phyloP scores from a whole-genome alignment of 2,329 filamentous ascomycete genomes.

The Bipolaris zeicola region DNA sequence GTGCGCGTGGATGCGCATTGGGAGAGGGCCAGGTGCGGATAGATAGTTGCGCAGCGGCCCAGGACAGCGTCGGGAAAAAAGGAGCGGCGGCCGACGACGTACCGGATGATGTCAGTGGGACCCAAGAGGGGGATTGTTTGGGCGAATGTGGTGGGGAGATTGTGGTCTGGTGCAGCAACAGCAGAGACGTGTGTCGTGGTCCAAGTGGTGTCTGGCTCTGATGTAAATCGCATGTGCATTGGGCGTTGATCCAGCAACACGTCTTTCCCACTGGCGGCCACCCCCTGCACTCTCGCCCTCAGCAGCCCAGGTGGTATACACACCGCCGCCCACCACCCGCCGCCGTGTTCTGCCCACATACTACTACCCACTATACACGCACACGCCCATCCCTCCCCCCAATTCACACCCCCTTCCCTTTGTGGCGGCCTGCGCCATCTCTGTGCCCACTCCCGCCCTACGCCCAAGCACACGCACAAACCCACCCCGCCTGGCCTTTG shows the following conservation, averaged over 20 bases:
- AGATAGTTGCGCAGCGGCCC: not conserved
- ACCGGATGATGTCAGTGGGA: conserved; percentile 14
- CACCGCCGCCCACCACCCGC: conserved; percentile 2
- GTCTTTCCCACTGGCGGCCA: conserved; percentile 12
- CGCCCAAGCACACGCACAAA: conserved; percentile 8
- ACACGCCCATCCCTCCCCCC: not conserved
- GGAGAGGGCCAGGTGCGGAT: not conserved
- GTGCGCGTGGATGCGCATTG: conserved; percentile 8
- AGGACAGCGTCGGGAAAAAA: not conserved
- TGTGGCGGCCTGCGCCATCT: conserved; percentile 3
- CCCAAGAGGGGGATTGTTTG: not conserved
- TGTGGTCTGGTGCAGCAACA: conserved; percentile 2
- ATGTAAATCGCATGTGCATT: conserved; percentile 11
- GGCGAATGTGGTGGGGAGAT: not conserved
- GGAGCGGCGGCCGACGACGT: conserved; percentile 11
- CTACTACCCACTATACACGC: too few relatives aligned
- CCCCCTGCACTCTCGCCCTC: conserved; percentile 12
- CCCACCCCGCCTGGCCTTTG: conserved; percentile 5
- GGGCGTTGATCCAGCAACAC: conserved; percentile 8
- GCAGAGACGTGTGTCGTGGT: conserved; percentile 2
- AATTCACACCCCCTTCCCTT: conserved; percentile 12
- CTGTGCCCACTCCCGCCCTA: not conserved
- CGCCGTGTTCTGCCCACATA: not conserved
- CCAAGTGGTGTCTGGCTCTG: conserved; percentile 1
- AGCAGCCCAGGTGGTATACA: conserved; percentile 2